phyloP scores from a whole-genome alignment of 1,284 basidiomycete species.

The Puccinia polysora region DNA sequence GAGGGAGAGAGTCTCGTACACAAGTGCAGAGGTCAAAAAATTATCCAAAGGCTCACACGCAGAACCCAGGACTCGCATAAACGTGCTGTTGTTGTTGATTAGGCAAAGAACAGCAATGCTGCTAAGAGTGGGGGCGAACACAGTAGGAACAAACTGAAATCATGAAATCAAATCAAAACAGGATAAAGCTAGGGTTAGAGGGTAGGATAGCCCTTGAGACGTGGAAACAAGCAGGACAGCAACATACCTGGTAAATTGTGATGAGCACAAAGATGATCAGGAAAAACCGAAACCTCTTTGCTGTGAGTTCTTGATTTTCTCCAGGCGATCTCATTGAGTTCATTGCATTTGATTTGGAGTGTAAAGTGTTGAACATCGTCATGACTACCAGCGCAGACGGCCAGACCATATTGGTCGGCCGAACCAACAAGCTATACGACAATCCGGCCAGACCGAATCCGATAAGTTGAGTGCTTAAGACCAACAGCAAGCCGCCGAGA shows the following conservation, averaged over 20 bases:
- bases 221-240: neutral
- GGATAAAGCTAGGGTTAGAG: neutral
- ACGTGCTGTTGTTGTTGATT: constrained; percentile 48
- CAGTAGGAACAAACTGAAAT: constrained; percentile 51
- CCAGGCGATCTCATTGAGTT: neutral
- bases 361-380: constrained; percentile 53
- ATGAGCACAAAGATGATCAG: constrained; percentile 20
- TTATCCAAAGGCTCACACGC: constrained; percentile 45
- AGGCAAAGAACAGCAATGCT: constrained; percentile 52
- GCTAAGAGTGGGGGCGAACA: constrained; percentile 51
- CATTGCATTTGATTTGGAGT: constrained; percentile 22
- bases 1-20: neutral
- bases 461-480: constrained; percentile 59
- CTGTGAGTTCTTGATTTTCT: neutral
- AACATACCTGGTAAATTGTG: constrained; percentile 28
- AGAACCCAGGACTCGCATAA: constrained; percentile 51
- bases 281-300: constrained; percentile 31
- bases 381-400: constrained; percentile 52
- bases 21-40: neutral
- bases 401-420: constrained; percentile 52
- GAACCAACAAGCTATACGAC: constrained; percentile 51
- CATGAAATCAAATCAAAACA: neutral
- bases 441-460: constrained; percentile 58
- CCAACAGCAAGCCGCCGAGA: constrained; percentile 54
- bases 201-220: neutral